phyloP scores from a whole-genome alignment of 1,284 basidiomycete species.

The Xerocomus minutiporus region DNA sequence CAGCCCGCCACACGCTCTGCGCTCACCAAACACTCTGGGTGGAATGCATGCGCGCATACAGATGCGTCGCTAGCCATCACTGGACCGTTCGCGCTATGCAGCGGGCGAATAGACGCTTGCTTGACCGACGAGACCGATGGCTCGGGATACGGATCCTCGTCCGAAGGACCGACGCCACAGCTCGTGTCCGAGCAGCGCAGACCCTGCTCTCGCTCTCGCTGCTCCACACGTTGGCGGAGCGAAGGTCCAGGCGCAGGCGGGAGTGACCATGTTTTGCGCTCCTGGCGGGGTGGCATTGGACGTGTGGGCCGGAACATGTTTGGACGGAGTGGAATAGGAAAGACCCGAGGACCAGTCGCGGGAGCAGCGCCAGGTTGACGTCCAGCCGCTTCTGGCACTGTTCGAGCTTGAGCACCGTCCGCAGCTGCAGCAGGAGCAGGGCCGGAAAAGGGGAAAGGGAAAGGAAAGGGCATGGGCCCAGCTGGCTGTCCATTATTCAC shows the following conservation, averaged over 20 bases:
- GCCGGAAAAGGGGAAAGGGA: neutral
- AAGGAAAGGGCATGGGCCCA: neutral
- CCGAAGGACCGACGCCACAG: slow-evolving; percentile 69
- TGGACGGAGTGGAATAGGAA: slow-evolving; percentile 19
- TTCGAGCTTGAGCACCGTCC: slow-evolving; percentile 6
- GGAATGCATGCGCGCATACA: slow-evolving; percentile 63
- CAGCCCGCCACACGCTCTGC: slow-evolving; percentile 63
- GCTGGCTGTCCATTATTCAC: slow-evolving; percentile 11
- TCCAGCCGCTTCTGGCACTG: slow-evolving; percentile 4
- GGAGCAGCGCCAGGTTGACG: slow-evolving; percentile 4
- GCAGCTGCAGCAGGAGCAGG: slow-evolving; percentile 1
- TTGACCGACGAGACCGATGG: slow-evolving; percentile 33
- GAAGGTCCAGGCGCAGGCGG: slow-evolving; percentile 57
- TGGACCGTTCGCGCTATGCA: neutral
- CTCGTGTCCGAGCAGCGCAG: slow-evolving; percentile 64
- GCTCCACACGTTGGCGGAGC: slow-evolving; percentile 65
- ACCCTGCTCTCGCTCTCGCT: slow-evolving; percentile 62
- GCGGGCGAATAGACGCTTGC: slow-evolving; percentile 43
- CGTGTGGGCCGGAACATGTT: slow-evolving; percentile 27
- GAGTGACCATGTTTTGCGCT: slow-evolving; percentile 41
- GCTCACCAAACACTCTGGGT: slow-evolving; percentile 67
- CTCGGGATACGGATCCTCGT: slow-evolving; percentile 59
- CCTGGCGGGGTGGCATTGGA: slow-evolving; percentile 32
- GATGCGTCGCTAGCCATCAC: slow-evolving; percentile 3
- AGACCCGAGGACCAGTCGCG: slow-evolving; percentile 7